Evolutionary conservation across 768 basidiomycete species (phyloP).

Genomic region (Tylopilus intermedius): DNA sequence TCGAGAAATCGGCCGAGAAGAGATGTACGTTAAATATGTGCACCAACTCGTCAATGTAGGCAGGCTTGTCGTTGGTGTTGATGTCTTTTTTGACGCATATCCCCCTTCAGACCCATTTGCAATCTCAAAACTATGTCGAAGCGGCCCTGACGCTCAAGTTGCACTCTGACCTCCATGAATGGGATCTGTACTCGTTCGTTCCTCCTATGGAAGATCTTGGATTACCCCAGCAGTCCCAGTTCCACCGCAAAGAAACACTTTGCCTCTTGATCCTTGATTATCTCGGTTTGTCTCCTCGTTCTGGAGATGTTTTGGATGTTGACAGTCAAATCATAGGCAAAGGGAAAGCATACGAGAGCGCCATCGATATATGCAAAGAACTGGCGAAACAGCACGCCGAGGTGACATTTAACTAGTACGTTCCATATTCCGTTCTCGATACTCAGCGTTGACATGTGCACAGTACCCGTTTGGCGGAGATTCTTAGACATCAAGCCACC

Average conservation of each 20-base stretch:
- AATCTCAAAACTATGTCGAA: constrained; percentile 87
- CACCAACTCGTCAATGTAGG: constrained; percentile 89
- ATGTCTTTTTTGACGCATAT: constrained; percentile 11
- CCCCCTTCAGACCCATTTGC: constrained; percentile 66
- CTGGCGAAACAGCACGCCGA: constrained; percentile 83
- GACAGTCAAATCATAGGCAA: constrained; percentile 50
- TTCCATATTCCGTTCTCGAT: background rate
- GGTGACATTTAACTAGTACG: constrained; percentile 88
- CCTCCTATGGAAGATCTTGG: constrained; percentile 87
- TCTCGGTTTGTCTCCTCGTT: constrained; percentile 50
- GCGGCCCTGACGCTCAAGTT: constrained; percentile 90
- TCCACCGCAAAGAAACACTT: constrained; percentile 90
- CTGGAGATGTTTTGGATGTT: constrained; percentile 1
- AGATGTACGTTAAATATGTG: constrained; percentile 94
- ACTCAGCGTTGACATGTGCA: constrained; percentile 9
- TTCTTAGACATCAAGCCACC: constrained; percentile 82
- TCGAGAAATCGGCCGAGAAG: constrained; percentile 82
- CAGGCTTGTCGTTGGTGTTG: background rate
- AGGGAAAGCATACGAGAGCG: constrained; percentile 96
- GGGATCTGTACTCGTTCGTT: constrained; percentile 79
- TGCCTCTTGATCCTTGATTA: constrained; percentile 91
- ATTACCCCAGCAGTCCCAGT: constrained; percentile 88
- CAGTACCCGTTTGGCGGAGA: constrained; percentile 81
- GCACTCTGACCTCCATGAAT: constrained; percentile 89
- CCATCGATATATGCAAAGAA: constrained; percentile 90